Evolutionary conservation across 2,329 filamentous ascomycete species (phyloP).

Genomic region (Penicillium janthinellum): DNA sequence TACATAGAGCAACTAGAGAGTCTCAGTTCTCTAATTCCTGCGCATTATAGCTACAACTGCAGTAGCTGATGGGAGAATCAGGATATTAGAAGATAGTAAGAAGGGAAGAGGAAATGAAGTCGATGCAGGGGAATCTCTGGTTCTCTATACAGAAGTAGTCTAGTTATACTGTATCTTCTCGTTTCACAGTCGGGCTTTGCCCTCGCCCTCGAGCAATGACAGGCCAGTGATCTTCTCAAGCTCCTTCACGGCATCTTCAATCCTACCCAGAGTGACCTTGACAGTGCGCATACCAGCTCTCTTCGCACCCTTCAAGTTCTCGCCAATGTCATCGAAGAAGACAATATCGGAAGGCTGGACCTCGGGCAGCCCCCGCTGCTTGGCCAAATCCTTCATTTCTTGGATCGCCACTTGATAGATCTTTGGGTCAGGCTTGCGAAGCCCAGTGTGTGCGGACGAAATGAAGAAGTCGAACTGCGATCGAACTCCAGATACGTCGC

Average conservation of each 20-base stretch:
- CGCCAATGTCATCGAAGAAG: slow-evolving; percentile 92
- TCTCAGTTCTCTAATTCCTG: neutral
- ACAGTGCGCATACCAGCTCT: slow-evolving; percentile 76
- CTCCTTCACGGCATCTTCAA: slow-evolving; percentile 78
- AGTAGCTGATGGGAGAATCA: neutral
- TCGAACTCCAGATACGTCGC: slow-evolving; percentile 61
- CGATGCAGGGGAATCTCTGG: neutral
- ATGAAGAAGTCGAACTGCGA: slow-evolving; percentile 83
- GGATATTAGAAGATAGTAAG: neutral
- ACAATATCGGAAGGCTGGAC: slow-evolving; percentile 69
- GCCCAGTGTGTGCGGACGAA: slow-evolving; percentile 79
- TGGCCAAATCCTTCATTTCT: slow-evolving; percentile 65
- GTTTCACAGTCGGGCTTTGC: slow-evolving; percentile 40
- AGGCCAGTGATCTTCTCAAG: slow-evolving; percentile 76
- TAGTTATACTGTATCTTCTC: neutral
- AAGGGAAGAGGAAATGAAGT: neutral
- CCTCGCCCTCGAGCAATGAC: slow-evolving; percentile 40
- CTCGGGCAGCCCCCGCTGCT: slow-evolving; percentile 55
- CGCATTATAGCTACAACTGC: neutral
- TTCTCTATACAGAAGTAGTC: neutral
- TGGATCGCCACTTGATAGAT: slow-evolving; percentile 77
- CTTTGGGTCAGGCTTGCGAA: slow-evolving; percentile 80
- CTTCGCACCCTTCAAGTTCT: slow-evolving; percentile 82
- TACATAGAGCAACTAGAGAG: neutral
- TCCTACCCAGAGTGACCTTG: slow-evolving; percentile 77